phyloP scores from a whole-genome alignment of 1,139 yeast species.

The Pichia cactophila region DNA sequence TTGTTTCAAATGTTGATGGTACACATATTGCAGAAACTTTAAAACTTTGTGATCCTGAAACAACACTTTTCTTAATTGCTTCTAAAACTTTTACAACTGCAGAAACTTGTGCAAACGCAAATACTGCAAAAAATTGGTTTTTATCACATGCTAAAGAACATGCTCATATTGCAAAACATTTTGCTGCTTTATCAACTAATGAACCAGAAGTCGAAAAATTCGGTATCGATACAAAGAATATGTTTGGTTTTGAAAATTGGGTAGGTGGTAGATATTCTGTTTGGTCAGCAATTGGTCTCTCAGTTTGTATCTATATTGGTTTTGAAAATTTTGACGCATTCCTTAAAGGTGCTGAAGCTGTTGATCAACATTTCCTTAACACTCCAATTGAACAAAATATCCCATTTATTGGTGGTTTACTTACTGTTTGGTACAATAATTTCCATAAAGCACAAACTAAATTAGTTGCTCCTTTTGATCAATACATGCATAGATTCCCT shows the following conservation, averaged over 20 bases:
- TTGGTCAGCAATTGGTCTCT: conserved; percentile 97
- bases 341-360: conserved; percentile 95
- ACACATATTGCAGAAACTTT: conserved; percentile 92
- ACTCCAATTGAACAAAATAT: conserved; percentile 88
- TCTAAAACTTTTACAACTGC: conserved; percentile 99
- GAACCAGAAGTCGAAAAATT: conserved; percentile 84
- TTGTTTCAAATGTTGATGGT: conserved; percentile 97
- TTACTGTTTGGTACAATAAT: conserved; percentile 97
- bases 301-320: conserved; percentile 92
- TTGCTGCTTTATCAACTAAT: conserved; percentile 93
- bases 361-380: conserved; percentile 79
- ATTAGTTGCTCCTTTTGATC: conserved; percentile 96
- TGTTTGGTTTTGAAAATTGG: conserved; percentile 98
- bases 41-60: conserved; percentile 72
- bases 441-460: conserved; percentile 97
- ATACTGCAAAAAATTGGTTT: conserved; percentile 93
- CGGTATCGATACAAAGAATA: conserved; percentile 94
- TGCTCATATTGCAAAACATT: conserved; percentile 85
- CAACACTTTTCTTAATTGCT: conserved; percentile 89
- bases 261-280: conserved; percentile 99
- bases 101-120: conserved; percentile 93
- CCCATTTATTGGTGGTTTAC: conserved; percentile 86
- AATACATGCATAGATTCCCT: conserved; percentile 97
- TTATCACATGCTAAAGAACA: conserved; percentile 56
- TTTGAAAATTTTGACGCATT: conserved; percentile 85